These are phyloP conservation scores for Beauveria brongniartii DNA, from an alignment of 2,329 filamentous ascomycete genomes.

Conservation along the genomic window DNA sequence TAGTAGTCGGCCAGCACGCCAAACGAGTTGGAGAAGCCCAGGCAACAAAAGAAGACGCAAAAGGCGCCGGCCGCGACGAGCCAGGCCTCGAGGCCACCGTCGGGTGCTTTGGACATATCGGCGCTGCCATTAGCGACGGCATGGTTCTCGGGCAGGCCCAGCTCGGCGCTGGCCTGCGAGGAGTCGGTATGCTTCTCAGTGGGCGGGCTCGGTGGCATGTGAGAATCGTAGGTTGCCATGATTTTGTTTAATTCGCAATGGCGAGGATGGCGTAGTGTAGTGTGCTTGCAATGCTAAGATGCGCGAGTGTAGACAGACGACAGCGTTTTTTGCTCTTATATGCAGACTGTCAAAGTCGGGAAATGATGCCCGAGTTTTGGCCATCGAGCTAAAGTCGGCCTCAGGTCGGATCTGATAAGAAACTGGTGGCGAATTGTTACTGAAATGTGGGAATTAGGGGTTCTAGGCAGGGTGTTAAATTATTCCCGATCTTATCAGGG, in stretches of 20 bases:
- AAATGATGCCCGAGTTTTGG: background rate
- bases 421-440: too few species aligned
- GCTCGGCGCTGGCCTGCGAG: background rate
- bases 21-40: slow-evolving; percentile 37
- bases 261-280: too few species aligned
- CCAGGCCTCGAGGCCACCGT: slow-evolving; percentile 32
- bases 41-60: slow-evolving; percentile 28
- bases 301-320: background rate
- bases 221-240: background rate
- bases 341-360: background rate
- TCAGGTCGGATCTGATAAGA: background rate
- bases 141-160: background rate
- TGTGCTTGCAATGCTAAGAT: too few species aligned
- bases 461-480: background rate
- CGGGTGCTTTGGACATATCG: slow-evolving; percentile 15
- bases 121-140: background rate
- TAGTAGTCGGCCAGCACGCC: slow-evolving; percentile 39
- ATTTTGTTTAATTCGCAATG: background rate
- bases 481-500: too few species aligned
- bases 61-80: slow-evolving; percentile 29
- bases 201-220: background rate
- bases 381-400: background rate
- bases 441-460: too few species aligned
- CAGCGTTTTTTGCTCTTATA: background rate
- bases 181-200: background rate